Evolutionary conservation across 768 basidiomycete genomes (phyloP).

Genomic region (Trametes cinnabarina): DNA sequence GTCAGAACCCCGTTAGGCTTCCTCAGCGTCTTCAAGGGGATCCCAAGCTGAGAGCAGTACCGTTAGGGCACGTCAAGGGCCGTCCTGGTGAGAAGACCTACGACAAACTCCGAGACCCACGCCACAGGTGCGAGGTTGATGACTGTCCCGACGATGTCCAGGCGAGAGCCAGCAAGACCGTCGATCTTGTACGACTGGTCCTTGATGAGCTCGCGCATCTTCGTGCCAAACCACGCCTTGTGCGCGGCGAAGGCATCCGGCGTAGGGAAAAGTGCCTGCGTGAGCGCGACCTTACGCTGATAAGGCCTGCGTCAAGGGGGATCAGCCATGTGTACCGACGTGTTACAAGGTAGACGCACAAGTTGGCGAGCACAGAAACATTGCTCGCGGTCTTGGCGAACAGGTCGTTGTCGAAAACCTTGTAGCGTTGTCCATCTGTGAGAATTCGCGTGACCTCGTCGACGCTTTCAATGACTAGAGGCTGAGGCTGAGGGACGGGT

Average conservation of each 20-base stretch:
- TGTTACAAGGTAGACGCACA: not conserved
- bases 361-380: slow-evolving; percentile 6
- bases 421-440: not conserved
- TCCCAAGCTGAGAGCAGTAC: slow-evolving; percentile 35
- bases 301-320: not conserved
- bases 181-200: slow-evolving; percentile 13
- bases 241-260: slow-evolving; percentile 11
- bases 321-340: not conserved
- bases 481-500: slow-evolving; percentile 32
- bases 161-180: slow-evolving; percentile 31
- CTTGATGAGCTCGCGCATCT: slow-evolving; percentile 27
- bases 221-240: slow-evolving; percentile 28
- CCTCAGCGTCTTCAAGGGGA: slow-evolving; percentile 45
- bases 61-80: not conserved
- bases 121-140: slow-evolving; percentile 43
- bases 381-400: slow-evolving; percentile 8
- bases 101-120: slow-evolving; percentile 41
- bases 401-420: slow-evolving; percentile 6
- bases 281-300: slow-evolving; percentile 11
- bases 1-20: slow-evolving; percentile 45
- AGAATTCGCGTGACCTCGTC: slow-evolving; percentile 5
- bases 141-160: slow-evolving; percentile 51
- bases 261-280: slow-evolving; percentile 14
- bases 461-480: slow-evolving; percentile 3
- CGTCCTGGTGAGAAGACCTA: slow-evolving; percentile 18